Evolutionary conservation across 2,329 filamentous ascomycete genomes (phyloP), one percentile per base, ranked within the genome.

Genomic region (Ophioceras dolichostomum): DNA sequence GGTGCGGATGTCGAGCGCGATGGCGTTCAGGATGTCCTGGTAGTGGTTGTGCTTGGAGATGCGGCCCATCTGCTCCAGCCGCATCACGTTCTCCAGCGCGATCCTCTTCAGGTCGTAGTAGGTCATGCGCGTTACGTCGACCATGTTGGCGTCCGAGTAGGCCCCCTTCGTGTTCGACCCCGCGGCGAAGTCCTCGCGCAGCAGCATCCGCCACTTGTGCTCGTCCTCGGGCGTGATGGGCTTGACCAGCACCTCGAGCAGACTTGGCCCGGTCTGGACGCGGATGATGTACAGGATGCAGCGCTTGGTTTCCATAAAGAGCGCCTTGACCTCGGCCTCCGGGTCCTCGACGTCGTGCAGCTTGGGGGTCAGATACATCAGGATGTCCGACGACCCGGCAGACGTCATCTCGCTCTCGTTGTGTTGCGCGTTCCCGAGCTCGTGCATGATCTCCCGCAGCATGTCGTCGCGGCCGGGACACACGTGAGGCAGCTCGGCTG

Each of bases 291-390:
- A 98, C 44, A 98, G 67, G 29, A 96, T 83, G 53, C 91, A 94
- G 49, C 91, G 79, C 64, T 98, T 98, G 3, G 91, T 96, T 61
- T 96, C 91, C 78, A 95, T 96, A 57, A 95, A 95, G 3, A 98
- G 70, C 2, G 87, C 72, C 61, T 96, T 95, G 44, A 91, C 70
- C 42, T 91, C 83, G 4, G 88, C 86, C 53, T 96, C 89, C 4
- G 91, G 89, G 54, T 98, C 91, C 50, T 94, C 84, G 43, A 87
- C 67, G 49, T 94, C 83, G 53, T 93, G 86, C 37, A 94, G 74
- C 58, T 91, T 93, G 27, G 88, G 85, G 32, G 83, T 91, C 31
- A 95, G 65, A 41, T 86, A 94, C 66, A 95, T 78, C 42, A 84
- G 87, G 43, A 95, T 94, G 57, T 95, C 88, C 1, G 82, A 80